Base-by-base conservation (phyloP, 768 basidiomycete species). In the Mrakia hoshinonis region DNA sequence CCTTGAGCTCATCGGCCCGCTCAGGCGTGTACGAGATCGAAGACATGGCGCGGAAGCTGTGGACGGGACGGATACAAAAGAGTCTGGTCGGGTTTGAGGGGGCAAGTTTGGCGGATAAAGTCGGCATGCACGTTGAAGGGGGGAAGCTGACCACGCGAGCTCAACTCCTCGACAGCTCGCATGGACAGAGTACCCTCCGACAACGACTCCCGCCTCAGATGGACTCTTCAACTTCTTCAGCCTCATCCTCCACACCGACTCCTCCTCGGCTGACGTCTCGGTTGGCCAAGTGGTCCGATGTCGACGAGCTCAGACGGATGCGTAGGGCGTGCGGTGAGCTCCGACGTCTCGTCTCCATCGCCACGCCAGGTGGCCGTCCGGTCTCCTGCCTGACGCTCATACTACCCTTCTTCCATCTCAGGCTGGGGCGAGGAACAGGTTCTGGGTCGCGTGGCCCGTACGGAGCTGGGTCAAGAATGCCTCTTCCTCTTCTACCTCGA, bases 1-100 rank as follows among this genome's bases (percentile, higher is more conserved):
- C 74, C 54, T 75, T 73, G 31, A 81, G 75, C 68, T 81, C 80
- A 0, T 74, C 69, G 3, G 75, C 74, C n/a, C 81, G 73, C 15
- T 79, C 79, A 0, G 73, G 48, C 0, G 77, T 76, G 62, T 79
- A 80, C 0, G 58, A 34, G 20, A 69, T 36, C 12, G 43, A 26
- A 10, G 68, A 60, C 68, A 69, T 69, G 24, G 58, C 36, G 48
- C 66, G 46, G 13, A 47, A 20, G 6, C 0, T 22, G 34, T 38
- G 31, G 20, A 1, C 31, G 22, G 22, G 22, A 36, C 9, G 34
- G 31, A 36, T 29, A 4, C 36, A 36, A 39, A 31, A 31, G 34
- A 6, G 20, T 4, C 31, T 22, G 58, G 36, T 9, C 9, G 20
- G 3, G 6, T 2, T 9, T 1, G 31, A n/a, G 18, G 11, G 11